Evolutionary conservation across 1,284 basidiomycete species (phyloP), one percentile per base, ranked within the genome.

Genomic region (Grifola frondosa): DNA sequence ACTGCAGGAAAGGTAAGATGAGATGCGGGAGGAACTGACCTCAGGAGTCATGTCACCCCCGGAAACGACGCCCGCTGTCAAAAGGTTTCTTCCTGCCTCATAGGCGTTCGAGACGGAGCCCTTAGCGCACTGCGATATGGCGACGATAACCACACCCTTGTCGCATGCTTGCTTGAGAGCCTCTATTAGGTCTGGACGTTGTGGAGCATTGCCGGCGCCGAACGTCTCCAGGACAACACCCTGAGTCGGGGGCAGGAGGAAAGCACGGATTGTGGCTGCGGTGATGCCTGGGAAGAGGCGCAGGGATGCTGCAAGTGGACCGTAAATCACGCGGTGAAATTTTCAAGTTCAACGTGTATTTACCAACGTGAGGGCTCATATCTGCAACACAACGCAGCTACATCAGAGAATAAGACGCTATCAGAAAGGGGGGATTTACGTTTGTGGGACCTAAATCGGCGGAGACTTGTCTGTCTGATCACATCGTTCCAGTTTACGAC

Each of bases 41-140:
- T 97, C 93, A 11, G 91, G 90, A 2, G 94, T 96, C 93, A 97
- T 96, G 63, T 97, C 93, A 20, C 78, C 81, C 8, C 88, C 89
- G 0, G 87, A 75, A 19, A 91, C 76, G 20, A 92, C 81, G 1
- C 91, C 89, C n/a, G 70, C 74, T 41, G 78, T 75, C 13, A 84
- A 69, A 6, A 97, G 69, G 5, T 81, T 80, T 50, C 84, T 75
- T 6, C 92, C 91, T 12, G 90, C 86, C 59, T 89, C 88, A 56
- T 96, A 95, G 6, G 81, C 78, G 56, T 83, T 78, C 2, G 84
- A 85, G 13, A 93, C 89, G 3, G 84, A 76, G 12, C 90, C 91
- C 60, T 88, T 92, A 12, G 83, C 64, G 60, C 94, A 96, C 59
- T 97, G 93, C 0, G 91, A 87, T 44, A 96, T 93, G 10, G 93